Conservation (phyloP, 2,329 filamentous ascomycete genomes). For the Sordariomycetes sp. region DNA sequence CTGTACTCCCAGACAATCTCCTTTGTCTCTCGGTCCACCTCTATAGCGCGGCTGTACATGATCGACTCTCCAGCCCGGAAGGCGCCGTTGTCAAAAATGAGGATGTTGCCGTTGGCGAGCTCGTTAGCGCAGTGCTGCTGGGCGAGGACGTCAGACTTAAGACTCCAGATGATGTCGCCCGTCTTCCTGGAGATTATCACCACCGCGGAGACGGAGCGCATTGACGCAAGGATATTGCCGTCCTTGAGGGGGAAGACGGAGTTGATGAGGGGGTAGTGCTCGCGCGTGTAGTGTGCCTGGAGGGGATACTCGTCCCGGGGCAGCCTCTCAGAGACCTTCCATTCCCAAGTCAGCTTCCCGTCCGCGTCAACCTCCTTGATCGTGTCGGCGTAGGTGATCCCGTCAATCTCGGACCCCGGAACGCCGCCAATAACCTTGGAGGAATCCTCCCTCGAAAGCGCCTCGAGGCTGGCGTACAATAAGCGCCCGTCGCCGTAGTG, state of each 20-base stretch:
- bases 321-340: slow-evolving; percentile 16
- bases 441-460: slow-evolving; percentile 14
- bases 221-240: slow-evolving; percentile 15
- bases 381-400: slow-evolving; percentile 17
- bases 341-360: slow-evolving; percentile 15
- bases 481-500: slow-evolving; percentile 16
- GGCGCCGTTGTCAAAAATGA: slow-evolving; percentile 18
- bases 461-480: slow-evolving; percentile 16
- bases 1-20: slow-evolving; percentile 18
- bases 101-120: slow-evolving; percentile 17
- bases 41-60: slow-evolving; percentile 15
- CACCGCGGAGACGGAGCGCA: slow-evolving; percentile 17
- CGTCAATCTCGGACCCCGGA: slow-evolving; percentile 13
- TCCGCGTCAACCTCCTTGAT: slow-evolving; percentile 17
- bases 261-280: slow-evolving; percentile 20
- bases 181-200: slow-evolving; percentile 16
- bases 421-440: slow-evolving; percentile 16
- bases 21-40: slow-evolving; percentile 12
- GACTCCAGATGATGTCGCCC: slow-evolving; percentile 16
- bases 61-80: slow-evolving; percentile 17
- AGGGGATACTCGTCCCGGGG: slow-evolving; percentile 15
- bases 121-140: slow-evolving; percentile 20
- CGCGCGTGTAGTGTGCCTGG: slow-evolving; percentile 17
- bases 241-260: slow-evolving; percentile 16
- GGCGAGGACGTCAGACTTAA: slow-evolving; percentile 12